Evolutionary conservation across 1,139 yeast genomes (phyloP), one percentile per base, ranked within the genome.

Genomic region (Suhomyces ambrosiae): DNA sequence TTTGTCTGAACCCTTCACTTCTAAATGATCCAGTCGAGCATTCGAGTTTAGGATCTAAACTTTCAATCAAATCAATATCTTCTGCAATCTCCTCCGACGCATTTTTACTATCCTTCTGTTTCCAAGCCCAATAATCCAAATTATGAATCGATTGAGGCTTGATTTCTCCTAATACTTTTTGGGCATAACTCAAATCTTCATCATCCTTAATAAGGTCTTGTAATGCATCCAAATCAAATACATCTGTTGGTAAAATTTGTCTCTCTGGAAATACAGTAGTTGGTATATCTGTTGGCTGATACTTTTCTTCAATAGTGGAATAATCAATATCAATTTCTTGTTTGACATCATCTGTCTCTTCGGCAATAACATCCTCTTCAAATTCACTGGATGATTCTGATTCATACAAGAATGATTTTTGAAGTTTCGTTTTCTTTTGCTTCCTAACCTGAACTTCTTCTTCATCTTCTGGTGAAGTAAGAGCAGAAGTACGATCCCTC

Each of bases 1-100:
- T 81, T 57, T 85, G 86, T 36, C 65, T 65, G 56, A 82, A 87
- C 0, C 96, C 96, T 41, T 82, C 80, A 31, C 90, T 80, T 52
- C 80, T 76, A 54, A 86, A 85, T 1, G 88, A 71, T 0, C 89
- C 89, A 0, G 82, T 65, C 0, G 48, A 34, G 30, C 76, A 78
- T 35, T 68, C 74, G 32, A 79, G 65, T 11, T 62, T 58, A 13
- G 52, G 46, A 37, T 61, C 70, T 52, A 63, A 62, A 19, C 59
- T 55, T 19, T 56, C 64, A 31, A 61, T 59, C 11, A 58, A 49
- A 26, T 61, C 70, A 13, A 53, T 53, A 29, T 50, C 52, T 40
- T 63, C 61, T 21, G 63, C 50, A 32, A 68, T 56, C 11, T 54
- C 58, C 7, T 59, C 46, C 0, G 50, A 41, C 2, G 54, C 45